Evolutionary conservation across 2,329 filamentous ascomycete genomes (phyloP).

Genomic region (Exophiala phaeomuriformis): DNA sequence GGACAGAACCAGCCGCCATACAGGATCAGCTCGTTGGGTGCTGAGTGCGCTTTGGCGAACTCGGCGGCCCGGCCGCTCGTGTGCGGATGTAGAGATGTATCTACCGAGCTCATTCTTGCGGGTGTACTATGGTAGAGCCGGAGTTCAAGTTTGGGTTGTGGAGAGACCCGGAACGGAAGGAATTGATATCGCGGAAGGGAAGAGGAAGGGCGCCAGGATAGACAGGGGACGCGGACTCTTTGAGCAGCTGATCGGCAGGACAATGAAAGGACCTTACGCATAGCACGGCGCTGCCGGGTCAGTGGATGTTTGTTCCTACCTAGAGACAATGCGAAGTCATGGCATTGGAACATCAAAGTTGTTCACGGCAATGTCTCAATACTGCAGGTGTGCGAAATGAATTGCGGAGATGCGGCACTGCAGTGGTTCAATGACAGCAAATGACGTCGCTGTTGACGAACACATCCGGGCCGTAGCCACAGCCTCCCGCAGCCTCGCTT

Average conservation of each 20-base stretch:
- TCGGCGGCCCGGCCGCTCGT: slow-evolving; percentile 40
- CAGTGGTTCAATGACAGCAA: no score
- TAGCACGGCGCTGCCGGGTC: neutral
- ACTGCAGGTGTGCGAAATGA: no score
- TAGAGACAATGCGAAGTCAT: no score
- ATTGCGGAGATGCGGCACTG: no score
- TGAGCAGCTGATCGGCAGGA: neutral
- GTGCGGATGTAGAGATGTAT: slow-evolving; percentile 40
- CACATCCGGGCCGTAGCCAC: no score
- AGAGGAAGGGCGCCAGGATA: neutral
- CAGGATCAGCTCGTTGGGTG: slow-evolving; percentile 46
- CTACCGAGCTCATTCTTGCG: slow-evolving; percentile 32
- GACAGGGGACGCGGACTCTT: neutral
- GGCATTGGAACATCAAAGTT: no score
- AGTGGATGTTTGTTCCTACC: no score
- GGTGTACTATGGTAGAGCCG: neutral
- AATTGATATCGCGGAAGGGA: neutral
- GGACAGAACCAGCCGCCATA: slow-evolving; percentile 71
- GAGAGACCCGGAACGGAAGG: no score
- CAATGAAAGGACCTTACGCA: neutral
- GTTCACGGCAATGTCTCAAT: no score
- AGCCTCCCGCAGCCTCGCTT: no score
- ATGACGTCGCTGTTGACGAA: no score
- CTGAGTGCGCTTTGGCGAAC: slow-evolving; percentile 31
- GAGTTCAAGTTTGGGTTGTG: no score